Conservation (phyloP, 1,284 basidiomycete genomes). For the Pseudozyma sp. region DNA sequence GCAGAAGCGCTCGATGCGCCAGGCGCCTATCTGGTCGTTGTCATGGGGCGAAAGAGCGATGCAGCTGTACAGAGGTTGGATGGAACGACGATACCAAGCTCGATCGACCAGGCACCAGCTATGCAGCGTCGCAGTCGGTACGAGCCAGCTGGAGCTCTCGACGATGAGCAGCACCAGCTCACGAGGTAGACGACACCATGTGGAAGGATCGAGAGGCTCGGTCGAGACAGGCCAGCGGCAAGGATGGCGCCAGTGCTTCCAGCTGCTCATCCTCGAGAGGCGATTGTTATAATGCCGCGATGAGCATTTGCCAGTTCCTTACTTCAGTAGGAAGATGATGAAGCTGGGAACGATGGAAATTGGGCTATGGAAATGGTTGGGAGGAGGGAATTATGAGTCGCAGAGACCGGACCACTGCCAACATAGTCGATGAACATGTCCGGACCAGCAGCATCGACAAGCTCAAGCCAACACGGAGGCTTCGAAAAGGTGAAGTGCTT, state of each 20-base stretch:
- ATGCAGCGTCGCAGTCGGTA: conserved; percentile 24
- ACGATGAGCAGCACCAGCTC: conserved; percentile 31
- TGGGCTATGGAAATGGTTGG: not conserved
- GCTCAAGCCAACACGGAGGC: too few species aligned
- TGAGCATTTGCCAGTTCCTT: conserved; percentile 6
- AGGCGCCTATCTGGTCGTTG: conserved; percentile 18
- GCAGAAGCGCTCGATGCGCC: conserved; percentile 41
- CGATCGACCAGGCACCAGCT: conserved; percentile 29
- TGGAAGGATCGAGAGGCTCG: conserved; percentile 17
- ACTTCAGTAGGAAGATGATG: not conserved
- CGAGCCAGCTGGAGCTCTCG: conserved; percentile 29
- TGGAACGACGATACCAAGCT: conserved; percentile 26
- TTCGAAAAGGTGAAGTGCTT: not conserved
- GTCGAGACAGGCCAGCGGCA: conserved; percentile 20
- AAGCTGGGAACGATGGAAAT: not conserved
- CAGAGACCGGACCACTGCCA: not conserved
- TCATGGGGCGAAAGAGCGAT: conserved; percentile 32
- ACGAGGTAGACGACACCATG: conserved; percentile 27
- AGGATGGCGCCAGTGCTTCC: conserved; percentile 27
- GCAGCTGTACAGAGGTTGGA: conserved; percentile 33
- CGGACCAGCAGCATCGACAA: not conserved
- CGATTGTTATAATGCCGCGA: not conserved
- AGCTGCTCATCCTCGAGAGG: conserved; percentile 17
- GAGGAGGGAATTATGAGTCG: not conserved
- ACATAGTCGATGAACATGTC: not conserved